phyloP scores from a whole-genome alignment of 2,329 filamentous ascomycete species.

The Colletotrichum lentis region DNA sequence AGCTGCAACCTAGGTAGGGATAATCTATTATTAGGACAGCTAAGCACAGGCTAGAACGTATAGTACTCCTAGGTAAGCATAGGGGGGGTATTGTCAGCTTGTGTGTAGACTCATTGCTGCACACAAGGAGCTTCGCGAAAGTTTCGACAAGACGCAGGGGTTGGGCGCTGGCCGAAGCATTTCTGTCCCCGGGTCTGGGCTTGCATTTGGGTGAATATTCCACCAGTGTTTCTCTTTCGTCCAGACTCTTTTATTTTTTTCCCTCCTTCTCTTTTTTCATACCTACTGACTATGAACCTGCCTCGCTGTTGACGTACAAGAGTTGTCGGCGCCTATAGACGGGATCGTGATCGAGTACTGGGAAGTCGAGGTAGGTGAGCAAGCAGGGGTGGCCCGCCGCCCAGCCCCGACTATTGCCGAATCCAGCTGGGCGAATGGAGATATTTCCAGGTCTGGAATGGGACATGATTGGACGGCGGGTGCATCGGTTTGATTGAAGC shows the following conservation, averaged over 20 bases:
- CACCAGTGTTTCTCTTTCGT: conserved; percentile 32
- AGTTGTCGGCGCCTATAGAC: conserved; percentile 12
- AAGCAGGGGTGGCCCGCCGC: conserved; percentile 21
- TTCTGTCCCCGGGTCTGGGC: not conserved
- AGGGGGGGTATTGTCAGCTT: no score
- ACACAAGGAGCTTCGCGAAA: conserved; percentile 18
- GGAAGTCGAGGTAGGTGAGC: conserved; percentile 16
- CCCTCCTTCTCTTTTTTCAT: not conserved
- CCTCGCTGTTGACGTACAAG: no score
- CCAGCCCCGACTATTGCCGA: conserved; percentile 35
- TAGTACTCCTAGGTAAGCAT: no score
- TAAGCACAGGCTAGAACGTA: no score
- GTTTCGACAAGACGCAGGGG: conserved; percentile 33
- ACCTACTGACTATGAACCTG: not conserved
- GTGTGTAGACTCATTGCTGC: no score
- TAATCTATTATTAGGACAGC: no score
- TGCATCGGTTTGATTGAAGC: conserved; percentile 20
- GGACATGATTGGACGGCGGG: conserved; percentile 26
- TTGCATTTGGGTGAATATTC: conserved; percentile 5
- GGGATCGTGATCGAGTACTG: conserved; percentile 31
- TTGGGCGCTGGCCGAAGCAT: conserved; percentile 18
- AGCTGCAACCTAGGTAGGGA: no score
- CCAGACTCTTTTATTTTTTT: conserved; percentile 1
- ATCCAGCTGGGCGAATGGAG: conserved; percentile 37
- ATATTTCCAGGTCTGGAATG: conserved; percentile 28